Conservation (phyloP, 257 asterid genomes). For the Solanum appendiculatum region DNA sequence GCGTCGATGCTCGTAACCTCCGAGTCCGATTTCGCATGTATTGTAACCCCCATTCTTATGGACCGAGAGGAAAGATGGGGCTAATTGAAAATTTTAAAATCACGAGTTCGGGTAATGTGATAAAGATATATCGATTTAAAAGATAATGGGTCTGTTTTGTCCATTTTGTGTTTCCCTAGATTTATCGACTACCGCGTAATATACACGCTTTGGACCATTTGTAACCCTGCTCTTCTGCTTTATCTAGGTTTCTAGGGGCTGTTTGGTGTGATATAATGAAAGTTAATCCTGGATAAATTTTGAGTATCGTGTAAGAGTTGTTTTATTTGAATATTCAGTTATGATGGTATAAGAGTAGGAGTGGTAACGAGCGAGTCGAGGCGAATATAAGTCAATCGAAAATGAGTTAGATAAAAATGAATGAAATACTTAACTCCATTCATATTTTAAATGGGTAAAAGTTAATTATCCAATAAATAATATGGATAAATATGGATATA, state of each 20-base stretch:
- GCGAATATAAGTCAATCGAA: no score
- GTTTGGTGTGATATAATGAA: background rate
- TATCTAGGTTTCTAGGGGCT: background rate
- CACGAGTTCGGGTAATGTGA: background rate
- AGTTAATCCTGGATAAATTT: background rate
- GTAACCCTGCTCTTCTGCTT: background rate
- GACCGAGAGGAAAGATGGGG: background rate
- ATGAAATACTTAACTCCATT: no score
- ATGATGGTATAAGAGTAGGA: no score
- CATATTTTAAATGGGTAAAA: no score
- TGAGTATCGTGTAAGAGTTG: no score
- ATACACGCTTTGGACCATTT: background rate
- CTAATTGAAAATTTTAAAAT: background rate
- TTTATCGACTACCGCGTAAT: background rate
- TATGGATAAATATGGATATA: no score
- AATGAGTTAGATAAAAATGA: no score
- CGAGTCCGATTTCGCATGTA: conserved; percentile 87
- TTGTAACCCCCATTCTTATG: conserved; percentile 32
- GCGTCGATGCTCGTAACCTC: conserved; percentile 78
- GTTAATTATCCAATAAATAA: no score
- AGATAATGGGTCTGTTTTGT: background rate
- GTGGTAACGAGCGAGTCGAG: no score
- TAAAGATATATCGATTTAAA: background rate
- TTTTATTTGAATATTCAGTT: no score
- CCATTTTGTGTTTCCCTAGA: background rate